Base-by-base conservation (phyloP, 352 stramenopile species). In the Aphanomyces cochlioides region DNA sequence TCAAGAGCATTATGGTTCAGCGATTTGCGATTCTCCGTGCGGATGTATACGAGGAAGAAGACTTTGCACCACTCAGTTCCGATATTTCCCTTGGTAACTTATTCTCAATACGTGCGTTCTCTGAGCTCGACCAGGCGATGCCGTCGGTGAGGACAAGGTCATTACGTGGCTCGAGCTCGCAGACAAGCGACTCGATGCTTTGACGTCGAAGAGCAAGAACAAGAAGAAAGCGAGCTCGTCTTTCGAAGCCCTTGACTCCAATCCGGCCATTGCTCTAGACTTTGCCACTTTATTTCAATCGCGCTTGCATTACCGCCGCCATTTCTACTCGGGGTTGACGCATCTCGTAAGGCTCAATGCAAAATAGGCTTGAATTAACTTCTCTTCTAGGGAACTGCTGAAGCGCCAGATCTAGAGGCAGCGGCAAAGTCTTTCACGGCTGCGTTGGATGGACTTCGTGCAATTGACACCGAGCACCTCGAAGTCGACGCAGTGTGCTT, bases 41-140 rank as follows among this genome's bases (percentile, higher is more conserved):
- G 17, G 93, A 98, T 77, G 97, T 98, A 74, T 98, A 98, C 75
- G 93, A 98, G 72, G 95, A 98, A 75, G 95, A 98, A 75, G 93
- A 98, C 78, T 98, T 98, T 73, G 89, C 84, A 13, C 81, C 81
- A 0, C 88, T 80, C 57, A 90, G 21, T 40, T 54, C 50, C 4
- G 64, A 70, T 40, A 7, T 63, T 8, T 19, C 59, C 3, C 38
- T 48, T 6, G 50, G 50, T 58, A 58, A n/a, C 13, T 19, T 19
- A 8, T 1, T 8, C 50, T 58, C 37, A 58, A 19, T 58, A n/a
- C 8, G 7, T 19, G 8, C 7, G 28, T 38, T 38, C 50, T 1
- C 45, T 10, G 8, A 38, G 37, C 13, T 10, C 37, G n/a, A n/a
- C 8, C n/a, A 58, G 59, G 59, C 59, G 64, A 70, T 17, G 34